Evolutionary conservation across 768 basidiomycete species (phyloP).

Genomic region (Termitomyces sp.): DNA sequence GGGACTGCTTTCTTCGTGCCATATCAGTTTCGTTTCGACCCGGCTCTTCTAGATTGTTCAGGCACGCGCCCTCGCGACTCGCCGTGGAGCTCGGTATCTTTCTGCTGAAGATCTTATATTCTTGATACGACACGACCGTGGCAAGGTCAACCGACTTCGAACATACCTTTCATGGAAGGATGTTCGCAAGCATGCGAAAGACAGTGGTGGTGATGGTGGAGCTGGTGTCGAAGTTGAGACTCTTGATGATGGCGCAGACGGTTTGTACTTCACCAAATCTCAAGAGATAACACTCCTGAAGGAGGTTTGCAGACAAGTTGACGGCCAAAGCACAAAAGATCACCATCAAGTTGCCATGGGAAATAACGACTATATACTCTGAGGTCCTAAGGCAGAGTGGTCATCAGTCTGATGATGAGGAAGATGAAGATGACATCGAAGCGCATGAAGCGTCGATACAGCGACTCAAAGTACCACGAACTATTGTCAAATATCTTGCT

Average conservation of each 20-base stretch:
- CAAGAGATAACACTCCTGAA: background rate
- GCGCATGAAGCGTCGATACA: constrained; percentile 93
- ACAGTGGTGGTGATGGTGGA: constrained; percentile 78
- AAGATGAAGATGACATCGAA: constrained; percentile 94
- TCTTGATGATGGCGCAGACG: constrained; percentile 80
- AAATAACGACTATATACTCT: constrained; percentile 86
- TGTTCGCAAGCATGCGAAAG: constrained; percentile 92
- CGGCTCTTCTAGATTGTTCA: constrained; percentile 66
- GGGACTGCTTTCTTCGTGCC: constrained; percentile 13
- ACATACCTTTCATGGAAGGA: constrained; percentile 98
- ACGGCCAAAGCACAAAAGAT: constrained; percentile 86
- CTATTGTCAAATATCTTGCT: background rate
- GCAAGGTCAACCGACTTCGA: constrained; percentile 88
- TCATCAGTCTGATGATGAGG: constrained; percentile 89
- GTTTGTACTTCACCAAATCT: constrained; percentile 31
- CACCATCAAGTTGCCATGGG: constrained; percentile 95
- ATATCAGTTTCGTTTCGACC: constrained; percentile 1
- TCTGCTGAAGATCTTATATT: constrained; percentile 96
- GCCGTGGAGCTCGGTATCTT: constrained; percentile 81
- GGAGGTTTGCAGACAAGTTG: constrained; percentile 58
- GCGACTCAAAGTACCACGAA: constrained; percentile 58
- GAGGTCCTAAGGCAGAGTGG: constrained; percentile 75
- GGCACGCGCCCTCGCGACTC: constrained; percentile 78
- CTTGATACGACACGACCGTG: constrained; percentile 89
- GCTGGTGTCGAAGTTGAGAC: constrained; percentile 81